Evolutionary conservation across 306 rosid genomes (phyloP).

Genomic region (Pueraria montana): DNA sequence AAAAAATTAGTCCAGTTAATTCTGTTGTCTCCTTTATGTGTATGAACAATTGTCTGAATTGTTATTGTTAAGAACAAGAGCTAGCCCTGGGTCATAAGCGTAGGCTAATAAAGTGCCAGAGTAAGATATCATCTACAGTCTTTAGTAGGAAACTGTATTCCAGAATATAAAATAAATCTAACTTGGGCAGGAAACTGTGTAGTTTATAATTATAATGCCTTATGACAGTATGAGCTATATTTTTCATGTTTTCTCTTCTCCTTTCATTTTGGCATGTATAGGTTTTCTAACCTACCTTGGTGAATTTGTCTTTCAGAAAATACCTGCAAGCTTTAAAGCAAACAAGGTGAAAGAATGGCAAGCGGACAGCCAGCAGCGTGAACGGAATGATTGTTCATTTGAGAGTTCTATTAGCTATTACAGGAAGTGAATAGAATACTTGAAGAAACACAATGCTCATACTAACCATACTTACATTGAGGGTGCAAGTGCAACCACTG

Average conservation of each 20-base stretch:
- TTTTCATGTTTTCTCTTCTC: background rate
- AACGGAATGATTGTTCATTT: conserved; percentile 23
- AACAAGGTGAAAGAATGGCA: conserved; percentile 29
- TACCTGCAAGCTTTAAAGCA: conserved; percentile 48
- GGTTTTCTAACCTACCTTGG: conserved; percentile 33
- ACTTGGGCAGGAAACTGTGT: conserved; percentile 12
- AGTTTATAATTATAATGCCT: background rate
- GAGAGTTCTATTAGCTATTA: conserved; percentile 2
- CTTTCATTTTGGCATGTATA: conserved; percentile 8
- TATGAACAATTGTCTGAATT: background rate
- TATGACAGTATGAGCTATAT: background rate
- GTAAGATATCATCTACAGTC: conserved; percentile 25
- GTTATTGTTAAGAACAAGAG: conserved; percentile 2
- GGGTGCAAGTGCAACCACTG: conserved; percentile 8
- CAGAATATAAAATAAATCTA: background rate
- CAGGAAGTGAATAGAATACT: conserved; percentile 38
- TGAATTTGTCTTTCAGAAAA: conserved; percentile 51
- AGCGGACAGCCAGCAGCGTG: conserved; percentile 23
- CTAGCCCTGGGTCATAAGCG: background rate
- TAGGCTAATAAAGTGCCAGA: conserved; percentile 18
- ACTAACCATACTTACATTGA: conserved; percentile 44
- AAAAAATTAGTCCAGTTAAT: conserved; percentile 9
- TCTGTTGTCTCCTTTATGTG: conserved; percentile 16
- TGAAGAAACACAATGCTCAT: conserved; percentile 40
- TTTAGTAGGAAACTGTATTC: background rate